Base-by-base conservation (phyloP, 495 filamentous ascomycete species). In the Penicillium maclennaniae region DNA sequence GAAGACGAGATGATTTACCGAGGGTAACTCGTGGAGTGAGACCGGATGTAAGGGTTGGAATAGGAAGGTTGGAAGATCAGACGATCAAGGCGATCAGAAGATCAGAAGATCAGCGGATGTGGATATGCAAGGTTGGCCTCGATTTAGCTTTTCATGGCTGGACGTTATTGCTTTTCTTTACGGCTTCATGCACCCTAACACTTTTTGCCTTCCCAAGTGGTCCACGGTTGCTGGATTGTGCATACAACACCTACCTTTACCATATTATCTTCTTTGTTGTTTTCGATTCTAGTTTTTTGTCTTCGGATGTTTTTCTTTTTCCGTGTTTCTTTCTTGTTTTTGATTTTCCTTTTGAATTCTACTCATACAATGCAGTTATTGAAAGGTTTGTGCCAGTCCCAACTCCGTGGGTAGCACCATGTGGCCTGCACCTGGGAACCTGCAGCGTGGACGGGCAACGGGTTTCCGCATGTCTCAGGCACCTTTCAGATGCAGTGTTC, bases 41-140 rank as follows among this genome's bases (percentile, higher is more conserved):
- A 49, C 53, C 46, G 57, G 23, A 55, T 50, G 63, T 51, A 63
- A 64, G 60, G 60, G 60, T 42, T 54, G 39, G 39, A 7, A 21
- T 19, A 42, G 41, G 42, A 51, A 43, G 44, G 40, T 52, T 48
- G 49, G 43, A 16, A 31, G 51, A 59, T 59, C 56, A 60, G 57
- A 37, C 41, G 53, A 60, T 59, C 56, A 60, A 60, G 57, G 37
- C 41, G 53, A 60, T 59, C 56, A 60, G 57, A 37, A 41, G 53
- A 60, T 61, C 58, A 61, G 58, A 28, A 54, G 56, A 58, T 58
- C 48, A 38, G 47, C 34, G 16, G 47, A 50, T 34, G 47, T 34
- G 16, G 47, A 56, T 34, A 40, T 47, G 54, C 43, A 56, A 56
- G 54, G 54, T 41, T 51, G 16, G 26, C 10, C 15, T 4, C 12